Conservation (phyloP, 73 alveolate species). For the Effrenium voratum region DNA sequence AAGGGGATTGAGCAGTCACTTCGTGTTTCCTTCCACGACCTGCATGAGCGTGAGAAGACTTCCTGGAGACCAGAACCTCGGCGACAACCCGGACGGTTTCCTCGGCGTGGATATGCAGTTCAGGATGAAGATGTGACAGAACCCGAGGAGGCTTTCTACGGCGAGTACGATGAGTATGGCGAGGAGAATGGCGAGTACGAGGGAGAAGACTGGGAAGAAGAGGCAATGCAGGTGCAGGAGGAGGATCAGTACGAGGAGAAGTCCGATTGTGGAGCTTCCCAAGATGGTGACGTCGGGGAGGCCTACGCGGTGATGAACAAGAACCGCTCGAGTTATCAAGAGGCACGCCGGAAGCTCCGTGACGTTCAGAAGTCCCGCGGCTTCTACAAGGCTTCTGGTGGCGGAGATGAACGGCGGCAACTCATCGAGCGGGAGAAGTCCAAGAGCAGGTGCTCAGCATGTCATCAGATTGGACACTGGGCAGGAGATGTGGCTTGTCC, state of each 20-base stretch:
- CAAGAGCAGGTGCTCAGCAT: background rate
- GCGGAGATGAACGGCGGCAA: background rate
- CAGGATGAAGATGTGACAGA: background rate
- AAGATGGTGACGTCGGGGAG: background rate
- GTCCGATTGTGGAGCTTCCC: conserved; percentile 39
- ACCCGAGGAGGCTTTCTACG: background rate
- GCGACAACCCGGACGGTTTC: background rate
- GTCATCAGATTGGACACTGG: too few relatives aligned
- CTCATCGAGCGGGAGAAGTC: background rate
- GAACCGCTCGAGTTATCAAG: background rate
- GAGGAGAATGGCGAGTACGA: background rate
- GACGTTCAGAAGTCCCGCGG: conserved; percentile 18
- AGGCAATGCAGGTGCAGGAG: background rate
- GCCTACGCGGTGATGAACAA: conserved; percentile 27
- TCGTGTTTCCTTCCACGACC: background rate
- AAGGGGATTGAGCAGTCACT: background rate
- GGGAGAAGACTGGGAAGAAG: background rate
- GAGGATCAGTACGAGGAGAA: too few relatives aligned
- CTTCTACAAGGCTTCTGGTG: background rate
- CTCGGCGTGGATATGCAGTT: background rate
- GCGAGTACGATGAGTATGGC: background rate
- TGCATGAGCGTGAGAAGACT: conserved; percentile 6
- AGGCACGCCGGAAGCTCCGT: background rate
- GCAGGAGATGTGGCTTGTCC: too few relatives aligned
- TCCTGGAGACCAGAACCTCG: background rate